phyloP scores from a whole-genome alignment of 2,329 filamentous ascomycete species.

The Fusarium sp. region DNA sequence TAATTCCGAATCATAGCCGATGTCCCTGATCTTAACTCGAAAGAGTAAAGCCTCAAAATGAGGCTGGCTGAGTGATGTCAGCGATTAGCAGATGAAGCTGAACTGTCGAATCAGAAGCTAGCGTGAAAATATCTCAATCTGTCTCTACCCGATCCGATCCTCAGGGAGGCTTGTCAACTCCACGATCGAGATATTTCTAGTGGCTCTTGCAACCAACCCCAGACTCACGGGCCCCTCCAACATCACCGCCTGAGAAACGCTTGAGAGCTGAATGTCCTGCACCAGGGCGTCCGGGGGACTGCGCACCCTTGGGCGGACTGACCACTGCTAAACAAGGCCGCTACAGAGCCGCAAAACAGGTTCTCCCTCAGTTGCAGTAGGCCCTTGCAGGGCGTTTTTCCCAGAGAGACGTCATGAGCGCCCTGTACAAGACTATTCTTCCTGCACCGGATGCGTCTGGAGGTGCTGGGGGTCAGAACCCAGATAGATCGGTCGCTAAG shows the following conservation, averaged over 20 bases:
- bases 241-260: background rate
- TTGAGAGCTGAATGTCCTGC: background rate
- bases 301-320: slow-evolving; percentile 10
- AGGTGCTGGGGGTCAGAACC: slow-evolving; percentile 12
- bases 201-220: slow-evolving; percentile 5
- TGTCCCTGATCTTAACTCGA: background rate
- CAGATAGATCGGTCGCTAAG: slow-evolving; percentile 17
- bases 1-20: slow-evolving; percentile 14
- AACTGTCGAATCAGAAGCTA: slow-evolving; percentile 1
- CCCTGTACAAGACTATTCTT: slow-evolving; percentile 18
- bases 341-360: background rate
- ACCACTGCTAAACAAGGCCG: background rate
- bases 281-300: slow-evolving; percentile 9
- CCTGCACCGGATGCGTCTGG: slow-evolving; percentile 16
- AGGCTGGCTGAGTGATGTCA: slow-evolving; percentile 13
- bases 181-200: slow-evolving; percentile 29
- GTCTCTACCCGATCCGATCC: slow-evolving; percentile 14
- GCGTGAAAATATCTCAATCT: slow-evolving; percentile 17
- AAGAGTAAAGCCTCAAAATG: slow-evolving; percentile 3
- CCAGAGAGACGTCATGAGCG: slow-evolving; percentile 1
- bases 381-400: background rate
- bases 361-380: background rate
- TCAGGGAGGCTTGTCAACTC: slow-evolving; percentile 28
- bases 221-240: background rate
- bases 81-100: background rate